Evolutionary conservation across 306 rosid genomes (phyloP).

Genomic region (Fagus crenata): DNA sequence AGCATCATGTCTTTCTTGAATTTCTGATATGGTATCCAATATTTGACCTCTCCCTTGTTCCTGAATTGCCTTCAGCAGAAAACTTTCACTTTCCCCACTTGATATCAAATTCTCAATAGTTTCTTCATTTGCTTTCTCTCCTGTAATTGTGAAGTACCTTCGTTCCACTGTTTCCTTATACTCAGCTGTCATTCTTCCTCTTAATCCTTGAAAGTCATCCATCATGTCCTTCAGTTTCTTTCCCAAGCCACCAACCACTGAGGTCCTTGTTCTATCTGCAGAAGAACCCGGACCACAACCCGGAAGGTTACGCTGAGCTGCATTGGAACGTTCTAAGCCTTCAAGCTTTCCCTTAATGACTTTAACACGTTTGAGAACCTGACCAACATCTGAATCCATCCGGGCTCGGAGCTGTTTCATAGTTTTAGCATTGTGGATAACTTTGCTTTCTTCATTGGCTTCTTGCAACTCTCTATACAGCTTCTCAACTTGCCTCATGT

Average conservation of each 20-base stretch:
- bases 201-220: conserved; percentile 79
- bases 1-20: conserved; percentile 93
- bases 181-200: conserved; percentile 68
- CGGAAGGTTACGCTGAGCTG: conserved; percentile 55
- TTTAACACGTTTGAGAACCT: conserved; percentile 65
- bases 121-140: conserved; percentile 82
- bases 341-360: conserved; percentile 77
- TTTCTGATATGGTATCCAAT: conserved; percentile 91
- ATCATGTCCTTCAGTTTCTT: conserved; percentile 79
- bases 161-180: conserved; percentile 91
- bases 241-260: conserved; percentile 85
- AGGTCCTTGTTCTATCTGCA: conserved; percentile 83
- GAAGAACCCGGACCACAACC: conserved; percentile 97
- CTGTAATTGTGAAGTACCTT: conserved; percentile 89
- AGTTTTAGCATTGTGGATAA: conserved; percentile 73
- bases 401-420: conserved; percentile 65
- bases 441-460: conserved; percentile 74
- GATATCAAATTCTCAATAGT: conserved; percentile 86
- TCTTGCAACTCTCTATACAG: conserved; percentile 74
- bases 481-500: conserved; percentile 68
- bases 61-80: conserved; percentile 86
- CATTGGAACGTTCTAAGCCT: conserved; percentile 76
- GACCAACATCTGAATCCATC: conserved; percentile 78
- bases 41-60: conserved; percentile 99
- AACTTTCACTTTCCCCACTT: conserved; percentile 88